phyloP scores from a whole-genome alignment of 495 filamentous ascomycete genomes.

The Penicillium ochrochloron region DNA sequence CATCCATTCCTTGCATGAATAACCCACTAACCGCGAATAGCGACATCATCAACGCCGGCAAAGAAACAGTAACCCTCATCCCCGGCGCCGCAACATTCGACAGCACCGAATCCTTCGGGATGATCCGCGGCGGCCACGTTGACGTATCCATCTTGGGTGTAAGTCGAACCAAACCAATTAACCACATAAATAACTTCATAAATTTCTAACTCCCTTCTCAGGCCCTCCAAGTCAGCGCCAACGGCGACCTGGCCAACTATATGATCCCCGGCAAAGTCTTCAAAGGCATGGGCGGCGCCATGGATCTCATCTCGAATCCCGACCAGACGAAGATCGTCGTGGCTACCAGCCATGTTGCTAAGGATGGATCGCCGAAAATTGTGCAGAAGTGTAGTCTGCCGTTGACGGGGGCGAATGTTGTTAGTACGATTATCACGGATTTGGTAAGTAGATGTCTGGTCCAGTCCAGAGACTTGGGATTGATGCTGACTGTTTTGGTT shows the following conservation, averaged over 20 bases:
- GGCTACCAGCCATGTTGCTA: constrained; percentile 89
- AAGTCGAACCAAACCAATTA: constrained; percentile 6
- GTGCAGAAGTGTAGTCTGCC: constrained; percentile 84
- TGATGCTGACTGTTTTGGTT: neutral
- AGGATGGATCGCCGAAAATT: constrained; percentile 88
- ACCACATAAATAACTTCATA: neutral
- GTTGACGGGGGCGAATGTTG: constrained; percentile 81
- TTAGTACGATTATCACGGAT: constrained; percentile 91
- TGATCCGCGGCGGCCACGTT: constrained; percentile 87
- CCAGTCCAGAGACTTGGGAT: neutral
- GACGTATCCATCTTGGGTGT: constrained; percentile 85
- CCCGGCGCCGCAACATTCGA: constrained; percentile 83
- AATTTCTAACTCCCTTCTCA: constrained; percentile 16
- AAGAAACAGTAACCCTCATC: constrained; percentile 87
- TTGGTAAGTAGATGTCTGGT: constrained; percentile 57
- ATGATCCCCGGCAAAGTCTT: constrained; percentile 89
- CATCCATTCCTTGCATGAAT: neutral
- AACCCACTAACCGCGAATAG: constrained; percentile 23
- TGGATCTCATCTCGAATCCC: constrained; percentile 91
- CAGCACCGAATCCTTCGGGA: constrained; percentile 87
- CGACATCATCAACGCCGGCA: constrained; percentile 92
- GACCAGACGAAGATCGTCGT: constrained; percentile 86
- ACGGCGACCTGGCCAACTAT: constrained; percentile 87
- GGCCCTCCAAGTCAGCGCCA: constrained; percentile 84
- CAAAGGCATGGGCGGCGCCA: constrained; percentile 95